Percentiles rank a stretch among this genome's conserved stretches.
These are phyloP conservation scores for Apophysomyces variabilis DNA, from an alignment of 371 early-diverging fungal species.

Conservation along the genomic window DNA sequence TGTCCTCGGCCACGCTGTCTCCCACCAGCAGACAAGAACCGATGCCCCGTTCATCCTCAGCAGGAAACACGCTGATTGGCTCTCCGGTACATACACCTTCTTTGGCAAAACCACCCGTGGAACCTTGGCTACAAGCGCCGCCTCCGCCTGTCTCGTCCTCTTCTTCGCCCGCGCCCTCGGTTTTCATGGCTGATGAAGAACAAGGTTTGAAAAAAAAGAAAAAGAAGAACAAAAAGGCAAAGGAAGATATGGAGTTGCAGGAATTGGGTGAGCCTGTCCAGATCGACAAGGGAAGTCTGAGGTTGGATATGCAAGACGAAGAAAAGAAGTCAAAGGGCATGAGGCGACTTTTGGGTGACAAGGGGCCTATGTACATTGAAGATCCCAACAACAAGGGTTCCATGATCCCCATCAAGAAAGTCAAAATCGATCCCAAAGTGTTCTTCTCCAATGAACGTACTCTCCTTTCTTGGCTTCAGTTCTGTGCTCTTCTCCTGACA, in stretches of 20 bases:
- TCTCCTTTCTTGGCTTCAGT: conserved; percentile 92
- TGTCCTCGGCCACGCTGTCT: not conserved
- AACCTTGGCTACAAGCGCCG: not conserved
- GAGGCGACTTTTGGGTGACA: conserved; percentile 8
- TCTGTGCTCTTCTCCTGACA: conserved; percentile 75
- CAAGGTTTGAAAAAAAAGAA: conserved; percentile 13
- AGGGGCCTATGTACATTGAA: not conserved
- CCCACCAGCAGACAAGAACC: not conserved
- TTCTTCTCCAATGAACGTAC: conserved; percentile 99
- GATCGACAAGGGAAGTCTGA: conserved; percentile 16
- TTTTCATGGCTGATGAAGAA: conserved; percentile 15
- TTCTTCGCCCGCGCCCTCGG: conserved; percentile 1
- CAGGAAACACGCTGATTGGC: conserved; percentile 3
- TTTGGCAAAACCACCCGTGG: not conserved
- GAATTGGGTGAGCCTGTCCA: conserved; percentile 17
- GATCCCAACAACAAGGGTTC: conserved; percentile 11
- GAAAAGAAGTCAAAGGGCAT: conserved; percentile 9
- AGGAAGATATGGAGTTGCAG: conserved; percentile 7
- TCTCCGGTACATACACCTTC: not conserved
- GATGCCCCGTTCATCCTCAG: not conserved
- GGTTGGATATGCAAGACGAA: conserved; percentile 14
- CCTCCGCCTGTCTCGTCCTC: not conserved
- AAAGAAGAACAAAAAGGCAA: conserved; percentile 9
- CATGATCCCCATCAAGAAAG: conserved; percentile 64
- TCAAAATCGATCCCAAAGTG: conserved; percentile 98